Evolutionary conservation across 2,329 filamentous ascomycete species (phyloP).

Genomic region (Metarhizium rileyi): DNA sequence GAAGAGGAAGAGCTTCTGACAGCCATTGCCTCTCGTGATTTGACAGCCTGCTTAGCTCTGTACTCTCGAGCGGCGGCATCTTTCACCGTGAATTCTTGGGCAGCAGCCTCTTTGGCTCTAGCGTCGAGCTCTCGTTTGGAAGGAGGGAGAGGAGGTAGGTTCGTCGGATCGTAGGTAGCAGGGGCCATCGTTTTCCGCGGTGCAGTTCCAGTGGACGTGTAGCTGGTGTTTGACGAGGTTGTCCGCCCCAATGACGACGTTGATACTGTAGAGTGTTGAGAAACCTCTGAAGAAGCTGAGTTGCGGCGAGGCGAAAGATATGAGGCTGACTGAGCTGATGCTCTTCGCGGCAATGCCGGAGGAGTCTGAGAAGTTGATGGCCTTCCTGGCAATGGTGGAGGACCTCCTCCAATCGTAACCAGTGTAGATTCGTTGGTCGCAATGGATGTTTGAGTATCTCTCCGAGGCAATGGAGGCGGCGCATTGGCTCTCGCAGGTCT

Average conservation of each 20-base stretch:
- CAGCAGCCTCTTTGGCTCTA: slow-evolving; percentile 22
- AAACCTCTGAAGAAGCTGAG: slow-evolving; percentile 49
- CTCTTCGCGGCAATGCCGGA: slow-evolving; percentile 39
- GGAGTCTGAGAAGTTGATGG: slow-evolving; percentile 28
- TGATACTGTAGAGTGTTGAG: slow-evolving; percentile 44
- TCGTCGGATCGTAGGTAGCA: slow-evolving; percentile 45
- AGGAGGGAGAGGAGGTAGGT: slow-evolving; percentile 47
- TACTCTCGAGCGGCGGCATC: slow-evolving; percentile 5
- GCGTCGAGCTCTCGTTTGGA: slow-evolving; percentile 44
- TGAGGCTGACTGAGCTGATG: slow-evolving; percentile 30
- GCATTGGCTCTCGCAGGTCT: slow-evolving; percentile 28
- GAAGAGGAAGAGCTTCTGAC: slow-evolving; percentile 16
- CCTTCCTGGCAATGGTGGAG: slow-evolving; percentile 25
- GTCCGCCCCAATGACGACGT: slow-evolving; percentile 38
- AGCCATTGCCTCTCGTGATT: slow-evolving; percentile 5
- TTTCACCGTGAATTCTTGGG: slow-evolving; percentile 2
- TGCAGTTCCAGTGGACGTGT: slow-evolving; percentile 31
- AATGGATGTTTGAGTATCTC: slow-evolving; percentile 15
- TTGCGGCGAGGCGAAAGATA: slow-evolving; percentile 35
- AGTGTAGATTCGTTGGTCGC: slow-evolving; percentile 4
- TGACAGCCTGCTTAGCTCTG: slow-evolving; percentile 6
- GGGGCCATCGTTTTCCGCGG: slow-evolving; percentile 42
- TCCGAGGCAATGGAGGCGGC: slow-evolving; percentile 27
- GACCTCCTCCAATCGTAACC: slow-evolving; percentile 13
- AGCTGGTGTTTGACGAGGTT: slow-evolving; percentile 38